Evolutionary conservation across 2,329 filamentous ascomycete species (phyloP), one percentile per base, ranked within the genome.

Genomic region (Pezicula rhizophila): DNA sequence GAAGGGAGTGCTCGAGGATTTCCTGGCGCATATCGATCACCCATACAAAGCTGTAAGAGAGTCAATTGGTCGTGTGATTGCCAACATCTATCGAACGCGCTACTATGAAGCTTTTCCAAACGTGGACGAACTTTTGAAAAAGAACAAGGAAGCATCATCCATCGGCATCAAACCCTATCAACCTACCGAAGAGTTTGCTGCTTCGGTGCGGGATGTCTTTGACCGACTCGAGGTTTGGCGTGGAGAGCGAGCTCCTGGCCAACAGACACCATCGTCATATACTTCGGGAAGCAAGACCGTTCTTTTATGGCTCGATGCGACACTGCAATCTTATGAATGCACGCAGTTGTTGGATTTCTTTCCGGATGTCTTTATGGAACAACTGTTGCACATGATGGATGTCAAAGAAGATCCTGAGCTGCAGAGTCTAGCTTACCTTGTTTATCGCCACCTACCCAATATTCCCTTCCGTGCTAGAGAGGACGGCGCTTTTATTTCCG

Each of bases 341-440:
- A 95, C 83, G 0, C 86, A 93, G 63, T 79, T 99, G 12, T 82
- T 95, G 15, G 82, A 85, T 3, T 97, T 96, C 77, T 97, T 99
- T 73, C 87, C 90, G 0, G 79, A 87, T 33, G 77, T 86, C 0
- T 92, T 97, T 63, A 93, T 95, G 66, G 88, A 93, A 60, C 88
- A 96, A 65, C 79, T 99, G 12, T 73, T 99, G 46, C 91, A 99
- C 73, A 99, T 99, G 93, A 99, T 99, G 92, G 93, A 99, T 63
- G 89, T 99, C 66, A 97, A 97, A 67, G 93, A 99, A 67, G 93
- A 99, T 61, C 90, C 89, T 0, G 95, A 99, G 67, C 78, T 99
- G 2, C 95, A 96, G 75, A 85, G 87, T 8, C 78, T 96, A 8
- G 92, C 93, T 0, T 99, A 97, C 64, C 90, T 96, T 63, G 93